phyloP scores from a whole-genome alignment of 2,329 filamentous ascomycete species.

The Xylariaceae sp. region DNA sequence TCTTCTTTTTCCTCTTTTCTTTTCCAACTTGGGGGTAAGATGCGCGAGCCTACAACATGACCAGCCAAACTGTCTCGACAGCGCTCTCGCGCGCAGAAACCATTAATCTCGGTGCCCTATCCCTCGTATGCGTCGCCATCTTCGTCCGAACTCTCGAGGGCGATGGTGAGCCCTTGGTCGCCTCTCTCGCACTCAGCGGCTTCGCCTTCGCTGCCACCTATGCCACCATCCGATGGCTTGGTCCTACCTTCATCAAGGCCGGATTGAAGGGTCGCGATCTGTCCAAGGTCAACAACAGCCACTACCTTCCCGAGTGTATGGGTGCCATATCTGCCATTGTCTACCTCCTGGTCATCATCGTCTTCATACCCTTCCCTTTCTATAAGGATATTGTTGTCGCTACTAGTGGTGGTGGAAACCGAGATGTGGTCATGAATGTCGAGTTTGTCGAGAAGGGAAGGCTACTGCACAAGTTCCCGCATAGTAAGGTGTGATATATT shows the following conservation, averaged over 20 bases:
- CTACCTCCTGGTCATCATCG: slow-evolving; percentile 85
- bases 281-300: slow-evolving; percentile 68
- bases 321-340: slow-evolving; percentile 91
- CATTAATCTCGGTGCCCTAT: slow-evolving; percentile 66
- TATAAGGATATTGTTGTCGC: slow-evolving; percentile 98
- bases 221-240: slow-evolving; percentile 91
- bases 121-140: slow-evolving; percentile 73
- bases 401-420: slow-evolving; percentile 90
- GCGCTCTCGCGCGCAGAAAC: slow-evolving; percentile 60
- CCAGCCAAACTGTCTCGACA: slow-evolving; percentile 38
- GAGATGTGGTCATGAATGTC: slow-evolving; percentile 79
- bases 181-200: slow-evolving; percentile 84
- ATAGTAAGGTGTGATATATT: slow-evolving; percentile 74
- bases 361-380: slow-evolving; percentile 96
- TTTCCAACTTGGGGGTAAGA: slow-evolving; percentile 5
- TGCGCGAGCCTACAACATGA: slow-evolving; percentile 33
- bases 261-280: slow-evolving; percentile 91
- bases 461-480: slow-evolving; percentile 88
- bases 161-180: slow-evolving; percentile 87
- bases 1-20: slow-evolving; percentile 1
- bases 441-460: slow-evolving; percentile 81
- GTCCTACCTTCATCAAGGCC: slow-evolving; percentile 84
- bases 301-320: slow-evolving; percentile 86
- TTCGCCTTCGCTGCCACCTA: slow-evolving; percentile 84
- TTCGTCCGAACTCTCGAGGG: slow-evolving; percentile 78